These are phyloP conservation scores for Porphyra umbilicalis DNA, from an alignment of 31 red algal genomes.

Conservation along the genomic window DNA sequence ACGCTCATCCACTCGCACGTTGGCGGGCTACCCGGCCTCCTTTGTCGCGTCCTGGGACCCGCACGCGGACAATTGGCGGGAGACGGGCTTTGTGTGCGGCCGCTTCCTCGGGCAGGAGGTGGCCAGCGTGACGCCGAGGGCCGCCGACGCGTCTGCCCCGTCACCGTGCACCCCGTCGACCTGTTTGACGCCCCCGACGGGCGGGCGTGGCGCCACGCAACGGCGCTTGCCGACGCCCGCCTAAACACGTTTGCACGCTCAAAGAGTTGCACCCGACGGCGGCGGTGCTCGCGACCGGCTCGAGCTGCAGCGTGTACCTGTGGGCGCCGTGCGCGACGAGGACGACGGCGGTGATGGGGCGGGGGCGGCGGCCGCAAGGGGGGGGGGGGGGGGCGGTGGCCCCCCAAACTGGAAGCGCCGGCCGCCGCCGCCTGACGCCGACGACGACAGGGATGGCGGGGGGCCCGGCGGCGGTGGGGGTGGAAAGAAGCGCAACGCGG, in stretches of 20 bases:
- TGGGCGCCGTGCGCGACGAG: background rate
- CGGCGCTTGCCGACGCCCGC: background rate
- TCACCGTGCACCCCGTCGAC: background rate
- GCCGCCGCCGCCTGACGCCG: too few relatives aligned
- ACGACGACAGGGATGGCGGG: too few relatives aligned
- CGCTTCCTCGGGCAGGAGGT: conserved; percentile 44
- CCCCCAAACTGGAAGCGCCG: too few relatives aligned
- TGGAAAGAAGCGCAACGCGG: too few relatives aligned
- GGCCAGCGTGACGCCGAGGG: background rate
- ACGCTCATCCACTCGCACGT: conserved; percentile 73
- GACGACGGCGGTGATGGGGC: background rate
- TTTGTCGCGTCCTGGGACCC: conserved; percentile 70
- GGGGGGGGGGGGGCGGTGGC: background rate
- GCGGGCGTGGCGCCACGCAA: background rate
- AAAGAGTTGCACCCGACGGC: background rate
- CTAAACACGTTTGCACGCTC: background rate
- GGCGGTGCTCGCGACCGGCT: background rate
- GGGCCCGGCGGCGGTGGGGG: too few relatives aligned
- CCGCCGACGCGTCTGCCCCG: background rate
- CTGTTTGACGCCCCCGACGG: background rate
- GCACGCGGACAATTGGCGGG: conserved; percentile 41
- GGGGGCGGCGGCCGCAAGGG: too few relatives aligned
- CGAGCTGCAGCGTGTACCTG: background rate
- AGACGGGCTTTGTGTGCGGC: conserved; percentile 76
- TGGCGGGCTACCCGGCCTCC: conserved; percentile 38